These are phyloP conservation scores for Pyrenophora teres DNA, from an alignment of 2,329 filamentous ascomycete genomes.

Conservation along the genomic window DNA sequence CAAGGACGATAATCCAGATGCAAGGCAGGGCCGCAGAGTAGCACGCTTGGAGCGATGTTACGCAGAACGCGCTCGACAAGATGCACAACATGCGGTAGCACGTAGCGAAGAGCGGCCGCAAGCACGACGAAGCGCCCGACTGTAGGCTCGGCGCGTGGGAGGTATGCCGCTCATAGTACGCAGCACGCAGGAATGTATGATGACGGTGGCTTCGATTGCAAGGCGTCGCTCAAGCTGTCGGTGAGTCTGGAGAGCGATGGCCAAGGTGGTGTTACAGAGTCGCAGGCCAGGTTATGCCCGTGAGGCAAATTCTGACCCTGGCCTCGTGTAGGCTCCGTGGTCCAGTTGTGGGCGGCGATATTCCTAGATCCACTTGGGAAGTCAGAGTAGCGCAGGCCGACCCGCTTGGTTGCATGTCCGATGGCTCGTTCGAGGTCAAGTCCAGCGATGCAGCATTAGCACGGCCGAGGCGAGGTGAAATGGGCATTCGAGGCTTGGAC, in stretches of 20 bases:
- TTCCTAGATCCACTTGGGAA: constrained; percentile 28
- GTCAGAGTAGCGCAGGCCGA: constrained; percentile 12
- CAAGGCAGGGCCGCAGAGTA: constrained; percentile 34
- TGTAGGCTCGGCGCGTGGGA: constrained; percentile 26
- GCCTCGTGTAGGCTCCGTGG: constrained; percentile 20
- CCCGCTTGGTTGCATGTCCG: constrained; percentile 15
- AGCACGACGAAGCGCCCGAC: constrained; percentile 37
- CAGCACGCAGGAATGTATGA: constrained; percentile 14
- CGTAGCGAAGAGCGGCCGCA: constrained; percentile 18
- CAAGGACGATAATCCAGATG: constrained; percentile 26
- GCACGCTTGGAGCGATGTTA: constrained; percentile 32
- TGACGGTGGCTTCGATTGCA: constrained; percentile 19
- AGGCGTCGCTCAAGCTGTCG: constrained; percentile 31
- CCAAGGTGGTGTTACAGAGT: constrained; percentile 23
- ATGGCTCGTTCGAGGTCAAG: constrained; percentile 11
- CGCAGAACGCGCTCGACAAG: constrained; percentile 33
- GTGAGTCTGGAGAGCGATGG: constrained; percentile 32
- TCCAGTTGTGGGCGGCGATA: constrained; percentile 18
- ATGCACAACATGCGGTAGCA: constrained; percentile 23
- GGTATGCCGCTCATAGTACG: constrained; percentile 18
- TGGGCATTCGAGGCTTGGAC: constrained; percentile 13
- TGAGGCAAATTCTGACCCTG: constrained; percentile 28
- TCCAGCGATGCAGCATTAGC: constrained; percentile 4
- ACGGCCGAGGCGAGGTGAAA: constrained; percentile 3
- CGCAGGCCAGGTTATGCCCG: constrained; percentile 23